Base-by-base conservation (phyloP, 768 basidiomycete genomes). In the Dioszegia hungarica region DNA sequence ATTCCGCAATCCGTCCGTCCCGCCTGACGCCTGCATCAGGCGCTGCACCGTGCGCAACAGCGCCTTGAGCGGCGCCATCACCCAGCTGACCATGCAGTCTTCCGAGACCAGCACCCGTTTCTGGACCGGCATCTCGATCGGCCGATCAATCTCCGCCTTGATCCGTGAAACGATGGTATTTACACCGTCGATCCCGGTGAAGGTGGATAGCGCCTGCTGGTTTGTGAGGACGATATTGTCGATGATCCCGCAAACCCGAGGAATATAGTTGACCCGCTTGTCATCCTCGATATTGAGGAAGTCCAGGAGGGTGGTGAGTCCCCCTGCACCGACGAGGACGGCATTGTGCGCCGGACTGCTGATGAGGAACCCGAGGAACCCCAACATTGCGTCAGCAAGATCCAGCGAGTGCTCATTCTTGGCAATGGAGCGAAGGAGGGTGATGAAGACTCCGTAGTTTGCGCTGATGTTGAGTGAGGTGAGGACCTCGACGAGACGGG, bases 11-110 rank as follows among this genome's bases (percentile, higher is more conserved):
- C 93, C 92, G 73, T 99, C 95, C 3, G 72, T 66, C 3, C 91
- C 86, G 9, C 94, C 94, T 0, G 90, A 87, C 0, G 88, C 87
- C 69, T 93, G 89, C 93, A 99, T 95, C 85, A 98, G 90, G 27
- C 95, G 85, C 66, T 95, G 91, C 78, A 94, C 85, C 0, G 92
- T 91, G 27, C 95, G 86, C 29, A 99, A 75, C 10, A 90, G 83
- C 61, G 91, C 86, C 76, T 94, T 95, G 64, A 98, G 79, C n/a
- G 90, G 84, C 36, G 49, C 85, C 24, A 85, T 85, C 3, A 86
- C 84, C 44, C 84, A 80, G 53, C 89, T 84, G 0, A 89, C 83
- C 44, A 95, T 79, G 61, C 85, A 22, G 2, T 51, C 49, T 1
- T 5, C 24, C 10, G 49, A 38, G 10, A 51, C 49, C 14, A 51